phyloP scores from a whole-genome alignment of 345 rosid species.

The Boechera stricta region DNA sequence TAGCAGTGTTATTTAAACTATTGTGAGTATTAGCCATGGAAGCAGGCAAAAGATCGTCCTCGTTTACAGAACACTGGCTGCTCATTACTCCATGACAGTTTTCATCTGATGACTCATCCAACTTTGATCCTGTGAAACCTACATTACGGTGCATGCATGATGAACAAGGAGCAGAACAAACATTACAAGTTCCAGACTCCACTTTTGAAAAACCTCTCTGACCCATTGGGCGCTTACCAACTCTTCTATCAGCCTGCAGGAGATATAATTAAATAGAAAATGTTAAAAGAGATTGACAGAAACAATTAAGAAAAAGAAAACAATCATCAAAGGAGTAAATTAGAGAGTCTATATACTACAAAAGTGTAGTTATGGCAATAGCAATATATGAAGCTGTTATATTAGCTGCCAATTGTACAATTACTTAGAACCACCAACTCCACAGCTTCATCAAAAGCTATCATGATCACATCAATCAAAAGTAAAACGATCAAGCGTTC shows the following conservation, averaged over 20 bases:
- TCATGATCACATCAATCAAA: neutral
- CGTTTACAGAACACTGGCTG: conserved; percentile 65
- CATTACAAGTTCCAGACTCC: conserved; percentile 85
- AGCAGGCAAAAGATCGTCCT: conserved; percentile 50
- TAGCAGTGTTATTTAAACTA: conserved; percentile 50
- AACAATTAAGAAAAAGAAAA: conserved; percentile 2
- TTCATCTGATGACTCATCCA: conserved; percentile 69
- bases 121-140: conserved; percentile 61
- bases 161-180: conserved; percentile 83
- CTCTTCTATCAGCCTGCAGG: conserved; percentile 46
- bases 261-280: neutral
- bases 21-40: conserved; percentile 41
- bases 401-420: neutral
- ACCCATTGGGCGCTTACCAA: conserved; percentile 45
- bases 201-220: conserved; percentile 49
- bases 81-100: conserved; percentile 55
- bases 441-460: conserved; percentile 1
- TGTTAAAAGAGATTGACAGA: neutral
- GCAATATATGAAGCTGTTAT: conserved; percentile 5
- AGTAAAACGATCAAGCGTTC: neutral
- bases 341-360: neutral
- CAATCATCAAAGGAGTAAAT: conserved; percentile 5
- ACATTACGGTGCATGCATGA: conserved; percentile 73
- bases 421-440: neutral
- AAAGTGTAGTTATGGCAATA: neutral